Evolutionary conservation across 495 filamentous ascomycete species (phyloP).

Genomic region (Penicillium lagena): DNA sequence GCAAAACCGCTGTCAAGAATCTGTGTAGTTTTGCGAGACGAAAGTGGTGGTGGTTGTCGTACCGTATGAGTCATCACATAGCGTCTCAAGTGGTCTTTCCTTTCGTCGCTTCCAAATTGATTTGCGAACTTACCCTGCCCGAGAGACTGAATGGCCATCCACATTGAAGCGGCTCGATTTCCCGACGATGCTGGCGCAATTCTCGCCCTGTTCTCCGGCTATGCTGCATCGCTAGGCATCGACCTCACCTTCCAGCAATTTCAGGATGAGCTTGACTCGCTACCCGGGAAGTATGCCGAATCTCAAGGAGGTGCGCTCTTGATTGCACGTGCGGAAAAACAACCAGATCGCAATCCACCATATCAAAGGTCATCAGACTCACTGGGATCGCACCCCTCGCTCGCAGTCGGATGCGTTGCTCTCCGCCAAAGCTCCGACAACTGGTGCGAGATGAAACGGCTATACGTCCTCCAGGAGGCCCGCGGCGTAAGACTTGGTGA

Average conservation of each 20-base stretch:
- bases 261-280: constrained; percentile 37
- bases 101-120: neutral
- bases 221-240: constrained; percentile 44
- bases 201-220: constrained; percentile 41
- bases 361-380: no score
- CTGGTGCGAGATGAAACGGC: constrained; percentile 56
- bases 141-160: constrained; percentile 6
- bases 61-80: no score
- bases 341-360: neutral
- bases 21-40: no score
- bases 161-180: constrained; percentile 22
- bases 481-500: constrained; percentile 45
- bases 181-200: constrained; percentile 29
- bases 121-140: neutral
- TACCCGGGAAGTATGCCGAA: constrained; percentile 49
- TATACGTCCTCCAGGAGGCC: constrained; percentile 41
- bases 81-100: neutral
- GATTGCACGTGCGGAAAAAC: constrained; percentile 30
- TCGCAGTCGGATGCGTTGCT: constrained; percentile 46
- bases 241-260: constrained; percentile 57
- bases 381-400: neutral
- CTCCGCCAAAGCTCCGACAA: constrained; percentile 6
- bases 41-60: no score
- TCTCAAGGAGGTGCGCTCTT: constrained; percentile 38
- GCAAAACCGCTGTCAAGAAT: no score